Conservation (phyloP, 2,329 filamentous ascomycete genomes). For the Blastomyces gilchristii region DNA sequence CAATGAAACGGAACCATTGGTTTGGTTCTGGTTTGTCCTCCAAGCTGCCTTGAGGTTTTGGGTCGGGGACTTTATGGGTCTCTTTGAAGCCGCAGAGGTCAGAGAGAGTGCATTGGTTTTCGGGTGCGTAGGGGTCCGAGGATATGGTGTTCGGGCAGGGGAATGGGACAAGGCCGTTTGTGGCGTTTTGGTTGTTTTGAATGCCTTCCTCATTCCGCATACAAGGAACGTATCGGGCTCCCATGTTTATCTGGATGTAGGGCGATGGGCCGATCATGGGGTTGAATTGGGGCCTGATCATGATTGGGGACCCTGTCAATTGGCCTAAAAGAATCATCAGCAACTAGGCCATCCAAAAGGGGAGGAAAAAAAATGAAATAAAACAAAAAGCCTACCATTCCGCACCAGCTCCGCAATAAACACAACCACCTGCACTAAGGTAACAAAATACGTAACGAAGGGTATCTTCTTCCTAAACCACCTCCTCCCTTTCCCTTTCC, state of each 20-base stretch:
- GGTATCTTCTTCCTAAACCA: conserved; percentile 53
- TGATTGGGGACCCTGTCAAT: conserved; percentile 59
- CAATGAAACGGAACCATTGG: conserved; percentile 95
- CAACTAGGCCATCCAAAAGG: not conserved
- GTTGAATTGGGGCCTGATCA: conserved; percentile 77
- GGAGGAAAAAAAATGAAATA: not conserved
- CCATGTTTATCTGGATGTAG: conserved; percentile 92
- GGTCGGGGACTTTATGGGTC: conserved; percentile 57
- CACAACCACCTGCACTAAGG: conserved; percentile 64
- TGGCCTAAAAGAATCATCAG: conserved; percentile 42
- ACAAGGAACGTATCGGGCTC: conserved; percentile 80
- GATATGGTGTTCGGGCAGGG: conserved; percentile 73
- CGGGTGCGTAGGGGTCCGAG: conserved; percentile 38
- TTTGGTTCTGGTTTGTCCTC: conserved; percentile 59
- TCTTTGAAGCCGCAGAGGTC: conserved; percentile 66
- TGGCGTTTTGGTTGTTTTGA: conserved; percentile 24
- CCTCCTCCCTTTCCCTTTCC: conserved; percentile 31
- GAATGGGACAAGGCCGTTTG: conserved; percentile 41
- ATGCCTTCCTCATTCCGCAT: conserved; percentile 62
- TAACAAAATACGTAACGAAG: conserved; percentile 74
- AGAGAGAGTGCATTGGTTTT: conserved; percentile 59
- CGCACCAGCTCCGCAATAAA: conserved; percentile 83
- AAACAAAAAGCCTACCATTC: conserved; percentile 51
- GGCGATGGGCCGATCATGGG: conserved; percentile 93
- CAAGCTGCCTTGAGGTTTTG: conserved; percentile 39